Base-by-base conservation (phyloP, 192 early-diverging fungal species). In the Backusella circina region DNA sequence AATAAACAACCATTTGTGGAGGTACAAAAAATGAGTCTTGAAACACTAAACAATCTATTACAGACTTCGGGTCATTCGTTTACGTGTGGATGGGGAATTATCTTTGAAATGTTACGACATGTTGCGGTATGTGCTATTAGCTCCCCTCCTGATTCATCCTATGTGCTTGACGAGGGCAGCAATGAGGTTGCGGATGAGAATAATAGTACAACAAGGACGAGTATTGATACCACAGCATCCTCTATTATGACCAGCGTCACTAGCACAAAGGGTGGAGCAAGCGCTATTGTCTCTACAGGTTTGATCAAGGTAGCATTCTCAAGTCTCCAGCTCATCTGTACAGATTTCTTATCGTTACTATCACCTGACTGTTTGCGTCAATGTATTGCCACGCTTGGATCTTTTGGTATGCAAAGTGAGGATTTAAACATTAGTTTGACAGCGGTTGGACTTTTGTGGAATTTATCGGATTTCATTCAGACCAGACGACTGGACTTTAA, bases 371-470 rank as follows among this genome's bases (percentile, higher is more conserved):
- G 92, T 54, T 77, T 99, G 50, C 87, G 90, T 16, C 88, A 90
- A 39, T 96, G 95, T 74, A 95, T 98, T 70, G 87, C 93, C 65
- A 90, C 93, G 0, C 73, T 98, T 31, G 92, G 87, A 16, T 81
- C 85, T 30, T 98, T 96, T 88, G 95, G 95, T 1, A 77, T 87
- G 26, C 94, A 97, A 77, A 82, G 81, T 15, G 94, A 95, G 33
- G 98, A 98, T 79, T 81, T 98, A 47, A 99, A 99, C 79, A 97
- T 99, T 50, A 90, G 93, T 64, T 82, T 99, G 38, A 97, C 98
- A 0, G 92, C 96, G 5, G 88, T 97, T 37, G 95, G 96, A 1
- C 84, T 98, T 67, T 82, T 96, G 12, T 99, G 97, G 97, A 93
- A 92, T 51, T 84, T 99, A 35, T 91, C 94, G 50, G 96, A 98